Conservation (phyloP, 2,329 filamentous ascomycete species). For the Emergomyces orientalis region DNA sequence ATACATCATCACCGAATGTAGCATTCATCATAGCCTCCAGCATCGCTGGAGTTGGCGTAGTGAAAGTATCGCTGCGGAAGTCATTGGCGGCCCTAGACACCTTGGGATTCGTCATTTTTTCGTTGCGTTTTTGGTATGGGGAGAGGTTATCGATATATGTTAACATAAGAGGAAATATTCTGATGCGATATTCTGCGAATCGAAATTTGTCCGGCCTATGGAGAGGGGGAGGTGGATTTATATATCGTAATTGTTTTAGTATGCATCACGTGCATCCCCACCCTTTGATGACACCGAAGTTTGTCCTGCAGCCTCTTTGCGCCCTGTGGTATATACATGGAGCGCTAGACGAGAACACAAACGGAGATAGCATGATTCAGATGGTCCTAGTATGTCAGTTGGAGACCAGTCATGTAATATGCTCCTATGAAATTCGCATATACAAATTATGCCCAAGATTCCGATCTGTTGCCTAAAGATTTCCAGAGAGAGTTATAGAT, state of each 20-base stretch:
- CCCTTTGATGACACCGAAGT: too few species aligned
- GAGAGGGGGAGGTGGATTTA: neutral
- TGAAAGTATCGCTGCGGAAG: conserved; percentile 18
- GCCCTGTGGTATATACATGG: neutral
- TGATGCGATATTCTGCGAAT: neutral
- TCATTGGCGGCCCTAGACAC: conserved; percentile 16
- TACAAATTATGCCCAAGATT: neutral
- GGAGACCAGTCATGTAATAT: neutral
- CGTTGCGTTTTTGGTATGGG: neutral
- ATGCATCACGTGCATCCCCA: neutral
- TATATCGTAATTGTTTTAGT: neutral
- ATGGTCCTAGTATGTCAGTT: neutral
- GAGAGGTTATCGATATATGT: neutral
- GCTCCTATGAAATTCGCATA: neutral
- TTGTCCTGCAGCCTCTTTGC: neutral
- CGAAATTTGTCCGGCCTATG: neutral
- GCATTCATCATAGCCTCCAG: conserved; percentile 16
- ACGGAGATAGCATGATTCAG: too few species aligned
- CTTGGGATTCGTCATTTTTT: conserved; percentile 5
- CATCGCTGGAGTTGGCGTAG: conserved; percentile 16
- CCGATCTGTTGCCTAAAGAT: neutral
- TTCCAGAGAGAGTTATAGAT: too few species aligned
- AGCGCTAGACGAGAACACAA: too few species aligned
- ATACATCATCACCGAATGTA: conserved; percentile 18
- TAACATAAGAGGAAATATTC: neutral